phyloP scores from a whole-genome alignment of 768 basidiomycete species.

The Hygrophoropsis aurantiaca region DNA sequence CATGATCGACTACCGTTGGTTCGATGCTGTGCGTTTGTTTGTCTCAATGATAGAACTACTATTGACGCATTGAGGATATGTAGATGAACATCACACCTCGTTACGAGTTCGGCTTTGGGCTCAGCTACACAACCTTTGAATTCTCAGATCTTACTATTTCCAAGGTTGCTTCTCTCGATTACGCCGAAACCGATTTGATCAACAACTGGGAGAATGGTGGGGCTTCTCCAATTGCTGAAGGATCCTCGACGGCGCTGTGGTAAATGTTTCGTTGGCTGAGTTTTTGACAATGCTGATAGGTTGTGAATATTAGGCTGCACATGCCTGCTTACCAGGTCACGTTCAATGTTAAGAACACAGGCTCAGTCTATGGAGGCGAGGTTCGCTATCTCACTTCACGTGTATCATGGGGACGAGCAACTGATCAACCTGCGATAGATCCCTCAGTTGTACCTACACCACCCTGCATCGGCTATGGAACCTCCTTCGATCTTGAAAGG shows the following conservation, averaged over 20 bases:
- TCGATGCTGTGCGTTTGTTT: slow-evolving; percentile 51
- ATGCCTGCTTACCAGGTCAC: slow-evolving; percentile 47
- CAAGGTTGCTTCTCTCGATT: slow-evolving; percentile 33
- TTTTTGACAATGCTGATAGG: background rate
- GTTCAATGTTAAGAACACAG: slow-evolving; percentile 50
- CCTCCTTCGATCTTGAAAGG: slow-evolving; percentile 51
- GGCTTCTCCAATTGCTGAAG: slow-evolving; percentile 46
- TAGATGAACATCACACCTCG: slow-evolving; percentile 32
- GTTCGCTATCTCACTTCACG: background rate
- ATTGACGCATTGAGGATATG: no score
- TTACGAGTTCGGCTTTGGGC: slow-evolving; percentile 34
- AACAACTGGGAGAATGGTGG: slow-evolving; percentile 51
- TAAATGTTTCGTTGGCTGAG: slow-evolving; percentile 7
- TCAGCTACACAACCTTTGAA: slow-evolving; percentile 52
- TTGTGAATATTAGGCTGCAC: slow-evolving; percentile 46
- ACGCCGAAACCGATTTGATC: slow-evolving; percentile 28
- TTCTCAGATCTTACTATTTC: slow-evolving; percentile 42
- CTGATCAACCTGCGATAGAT: slow-evolving; percentile 21
- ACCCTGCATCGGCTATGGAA: slow-evolving; percentile 37
- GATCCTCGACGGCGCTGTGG: slow-evolving; percentile 59
- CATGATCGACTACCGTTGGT: slow-evolving; percentile 65
- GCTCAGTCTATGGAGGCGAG: slow-evolving; percentile 46
- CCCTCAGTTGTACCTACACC: slow-evolving; percentile 49
- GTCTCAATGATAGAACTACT: no score
- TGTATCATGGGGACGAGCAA: no score